Conservation (phyloP, 331 rosid genomes). For the Erythrophleum ivorense region DNA sequence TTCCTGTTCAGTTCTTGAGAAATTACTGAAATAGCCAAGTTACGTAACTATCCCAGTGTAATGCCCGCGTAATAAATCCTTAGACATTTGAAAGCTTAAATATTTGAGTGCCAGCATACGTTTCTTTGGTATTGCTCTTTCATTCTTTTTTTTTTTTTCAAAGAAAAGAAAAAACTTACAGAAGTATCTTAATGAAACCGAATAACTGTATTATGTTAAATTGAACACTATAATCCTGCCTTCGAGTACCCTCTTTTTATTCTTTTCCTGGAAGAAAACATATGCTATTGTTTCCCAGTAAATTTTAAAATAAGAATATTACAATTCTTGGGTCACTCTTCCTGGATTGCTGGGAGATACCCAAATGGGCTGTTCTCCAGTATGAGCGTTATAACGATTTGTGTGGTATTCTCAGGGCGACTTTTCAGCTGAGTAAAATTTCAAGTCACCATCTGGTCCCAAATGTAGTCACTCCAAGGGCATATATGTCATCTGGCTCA, state of each 20-base stretch:
- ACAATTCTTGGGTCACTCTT: neutral
- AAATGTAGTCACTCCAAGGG: slow-evolving; percentile 63
- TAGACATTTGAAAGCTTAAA: neutral
- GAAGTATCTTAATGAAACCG: neutral
- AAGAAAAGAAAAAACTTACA: no score
- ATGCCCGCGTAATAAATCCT: neutral
- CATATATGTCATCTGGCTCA: slow-evolving; percentile 73
- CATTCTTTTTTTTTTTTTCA: neutral
- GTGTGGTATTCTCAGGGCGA: slow-evolving; percentile 48
- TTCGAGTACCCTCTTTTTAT: no score
- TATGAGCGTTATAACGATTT: slow-evolving; percentile 9
- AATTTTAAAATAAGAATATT: neutral
- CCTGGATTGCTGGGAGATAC: neutral
- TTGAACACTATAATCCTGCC: neutral
- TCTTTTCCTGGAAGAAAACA: neutral
- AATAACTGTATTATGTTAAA: neutral
- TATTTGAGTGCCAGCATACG: neutral
- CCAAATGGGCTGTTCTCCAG: slow-evolving; percentile 11
- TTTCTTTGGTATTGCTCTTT: neutral
- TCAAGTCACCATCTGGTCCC: slow-evolving; percentile 41
- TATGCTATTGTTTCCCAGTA: neutral
- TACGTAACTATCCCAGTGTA: neutral
- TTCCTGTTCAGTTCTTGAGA: slow-evolving; percentile 1
- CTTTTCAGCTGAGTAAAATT: slow-evolving; percentile 50
- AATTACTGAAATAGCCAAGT: neutral